A percentile compares a stretch with the other conserved stretches of the same genome.
Evolutionary conservation across 2,329 filamentous ascomycete species (phyloP).

Genomic region (Raffaelea albimanens): DNA sequence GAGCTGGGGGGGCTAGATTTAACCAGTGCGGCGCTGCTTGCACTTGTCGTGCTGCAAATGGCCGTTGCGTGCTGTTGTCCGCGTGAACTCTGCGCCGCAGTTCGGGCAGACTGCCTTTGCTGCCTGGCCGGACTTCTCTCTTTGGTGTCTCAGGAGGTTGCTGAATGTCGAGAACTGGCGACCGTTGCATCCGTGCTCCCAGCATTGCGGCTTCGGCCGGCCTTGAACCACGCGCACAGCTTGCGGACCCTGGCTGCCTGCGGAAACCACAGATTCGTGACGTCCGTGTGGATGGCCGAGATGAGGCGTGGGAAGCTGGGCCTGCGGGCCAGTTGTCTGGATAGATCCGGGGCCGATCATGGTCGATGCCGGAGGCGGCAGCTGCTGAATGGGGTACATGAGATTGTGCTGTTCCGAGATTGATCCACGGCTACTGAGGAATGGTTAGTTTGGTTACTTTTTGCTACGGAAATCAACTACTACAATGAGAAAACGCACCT

Average conservation of each 20-base stretch:
- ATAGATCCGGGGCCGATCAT: constrained; percentile 5
- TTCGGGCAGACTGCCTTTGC: constrained; percentile 82
- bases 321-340: constrained; percentile 2
- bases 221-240: constrained; percentile 63
- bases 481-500: constrained; percentile 16
- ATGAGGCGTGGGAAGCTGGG: constrained; percentile 1
- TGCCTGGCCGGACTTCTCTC: constrained; percentile 88
- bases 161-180: constrained; percentile 94
- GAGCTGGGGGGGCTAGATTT: background rate
- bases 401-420: constrained; percentile 13
- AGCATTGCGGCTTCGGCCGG: constrained; percentile 89
- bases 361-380: constrained; percentile 12
- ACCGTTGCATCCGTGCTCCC: constrained; percentile 94
- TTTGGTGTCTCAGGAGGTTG: constrained; percentile 84
- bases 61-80: constrained; percentile 80
- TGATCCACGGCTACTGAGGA: background rate
- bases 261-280: background rate
- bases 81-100: constrained; percentile 87
- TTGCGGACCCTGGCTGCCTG: constrained; percentile 23
- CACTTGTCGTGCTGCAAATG: constrained; percentile 84
- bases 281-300: constrained; percentile 12
- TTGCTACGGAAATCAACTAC: background rate
- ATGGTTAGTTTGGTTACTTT: background rate
- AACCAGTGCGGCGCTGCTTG: constrained; percentile 54
- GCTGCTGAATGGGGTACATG: constrained; percentile 22